Evolutionary conservation across 345 rosid genomes (phyloP).

Genomic region (Camelina sativa): DNA sequence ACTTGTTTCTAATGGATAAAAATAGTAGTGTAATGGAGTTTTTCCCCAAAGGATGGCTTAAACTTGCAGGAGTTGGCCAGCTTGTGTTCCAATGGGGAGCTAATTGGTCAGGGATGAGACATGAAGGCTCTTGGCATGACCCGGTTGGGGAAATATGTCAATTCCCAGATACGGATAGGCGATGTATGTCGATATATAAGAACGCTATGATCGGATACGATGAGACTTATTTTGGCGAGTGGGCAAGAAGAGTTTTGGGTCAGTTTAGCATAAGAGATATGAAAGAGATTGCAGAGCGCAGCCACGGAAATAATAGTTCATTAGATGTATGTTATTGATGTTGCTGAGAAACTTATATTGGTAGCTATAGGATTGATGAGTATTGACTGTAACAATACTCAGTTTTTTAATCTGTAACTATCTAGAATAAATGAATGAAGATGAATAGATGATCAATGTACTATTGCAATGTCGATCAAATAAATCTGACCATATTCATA

Average conservation of each 20-base stretch:
- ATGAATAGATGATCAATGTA: no score
- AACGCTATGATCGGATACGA: constrained; percentile 62
- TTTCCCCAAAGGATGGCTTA: constrained; percentile 75
- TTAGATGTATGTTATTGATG: background rate
- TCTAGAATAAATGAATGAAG: background rate
- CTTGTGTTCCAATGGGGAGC: constrained; percentile 71
- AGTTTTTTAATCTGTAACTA: background rate
- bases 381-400: background rate
- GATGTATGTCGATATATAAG: constrained; percentile 76
- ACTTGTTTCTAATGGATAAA: constrained; percentile 73
- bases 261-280: constrained; percentile 47
- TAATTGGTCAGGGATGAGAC: constrained; percentile 83
- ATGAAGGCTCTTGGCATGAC: constrained; percentile 78
- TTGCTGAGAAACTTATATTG: background rate
- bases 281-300: constrained; percentile 23
- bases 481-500: background rate
- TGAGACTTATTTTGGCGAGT: constrained; percentile 53
- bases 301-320: background rate
- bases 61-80: constrained; percentile 79
- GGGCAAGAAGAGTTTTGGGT: constrained; percentile 57
- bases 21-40: constrained; percentile 83
- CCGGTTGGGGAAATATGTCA: constrained; percentile 61
- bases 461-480: background rate
- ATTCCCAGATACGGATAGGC: constrained; percentile 60
- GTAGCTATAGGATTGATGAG: no score